A percentile compares a stretch with the other conserved stretches of the same genome.
Evolutionary conservation across 1,284 basidiomycete species (phyloP).

Genomic region (Malassezia slooffiae): DNA sequence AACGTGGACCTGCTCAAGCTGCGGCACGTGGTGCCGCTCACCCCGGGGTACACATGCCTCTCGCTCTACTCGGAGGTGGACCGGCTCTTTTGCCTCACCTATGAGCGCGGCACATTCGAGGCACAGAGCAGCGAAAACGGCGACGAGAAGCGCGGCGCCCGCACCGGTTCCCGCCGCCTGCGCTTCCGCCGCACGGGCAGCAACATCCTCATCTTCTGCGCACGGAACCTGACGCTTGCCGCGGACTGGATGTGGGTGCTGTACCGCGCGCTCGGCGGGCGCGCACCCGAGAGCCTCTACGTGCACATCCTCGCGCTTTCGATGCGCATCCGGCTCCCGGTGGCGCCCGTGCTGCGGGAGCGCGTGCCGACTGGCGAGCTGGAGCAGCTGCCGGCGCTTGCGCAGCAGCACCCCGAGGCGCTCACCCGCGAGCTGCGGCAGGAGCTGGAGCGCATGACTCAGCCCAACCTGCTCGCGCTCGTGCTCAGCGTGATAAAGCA

Average conservation of each 20-base stretch:
- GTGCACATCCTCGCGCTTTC: conserved; percentile 52
- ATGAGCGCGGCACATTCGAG: conserved; percentile 17
- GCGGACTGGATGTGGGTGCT: conserved; percentile 73
- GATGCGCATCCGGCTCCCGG: conserved; percentile 57
- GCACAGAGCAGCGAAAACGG: too few species aligned
- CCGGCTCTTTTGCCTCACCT: conserved; percentile 64
- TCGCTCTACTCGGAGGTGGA: conserved; percentile 72
- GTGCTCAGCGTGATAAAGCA: conserved; percentile 51
- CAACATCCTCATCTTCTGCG: conserved; percentile 67
- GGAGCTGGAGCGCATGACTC: neutral
- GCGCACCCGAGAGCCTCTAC: conserved; percentile 51
- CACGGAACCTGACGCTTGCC: conserved; percentile 54
- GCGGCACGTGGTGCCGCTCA: conserved; percentile 61
- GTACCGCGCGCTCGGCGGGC: conserved; percentile 57
- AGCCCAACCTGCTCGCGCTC: neutral
- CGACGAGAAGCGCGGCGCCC: conserved; percentile 23
- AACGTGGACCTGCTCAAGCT: conserved; percentile 49
- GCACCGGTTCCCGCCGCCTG: conserved; percentile 47
- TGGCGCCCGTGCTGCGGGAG: conserved; percentile 47
- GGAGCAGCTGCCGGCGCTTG: neutral
- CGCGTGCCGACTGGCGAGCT: too few species aligned
- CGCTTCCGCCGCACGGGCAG: conserved; percentile 53
- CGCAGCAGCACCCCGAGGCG: neutral
- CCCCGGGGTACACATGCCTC: conserved; percentile 54
- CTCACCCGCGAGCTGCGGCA: neutral